Conservation (phyloP, 768 basidiomycete species). For the Tephrocybe sp. region DNA sequence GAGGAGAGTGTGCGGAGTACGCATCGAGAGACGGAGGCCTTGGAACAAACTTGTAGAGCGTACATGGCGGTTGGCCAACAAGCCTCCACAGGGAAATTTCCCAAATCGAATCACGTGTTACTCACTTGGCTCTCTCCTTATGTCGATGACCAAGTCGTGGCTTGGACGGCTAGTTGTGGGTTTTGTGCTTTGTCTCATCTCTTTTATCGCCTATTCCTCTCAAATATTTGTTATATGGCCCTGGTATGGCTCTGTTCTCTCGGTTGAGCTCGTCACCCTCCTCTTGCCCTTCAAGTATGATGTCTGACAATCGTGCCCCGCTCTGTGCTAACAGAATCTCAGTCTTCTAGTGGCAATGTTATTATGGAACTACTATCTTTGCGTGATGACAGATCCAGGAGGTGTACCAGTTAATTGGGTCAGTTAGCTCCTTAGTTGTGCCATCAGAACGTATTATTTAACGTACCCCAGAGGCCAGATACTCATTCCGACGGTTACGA, state of each 20-base stretch:
- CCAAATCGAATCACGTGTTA: neutral
- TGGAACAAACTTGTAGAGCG: conserved; percentile 9
- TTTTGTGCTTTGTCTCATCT: conserved; percentile 69
- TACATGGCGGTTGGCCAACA: conserved; percentile 8
- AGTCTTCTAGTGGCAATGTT: conserved; percentile 77
- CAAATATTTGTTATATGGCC: conserved; percentile 91
- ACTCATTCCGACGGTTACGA: conserved; percentile 72
- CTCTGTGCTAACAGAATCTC: conserved; percentile 10
- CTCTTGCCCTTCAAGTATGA: conserved; percentile 90
- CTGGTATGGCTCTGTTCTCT: conserved; percentile 79
- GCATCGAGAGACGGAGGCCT: conserved; percentile 8
- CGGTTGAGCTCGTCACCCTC: conserved; percentile 72
- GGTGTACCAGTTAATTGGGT: conserved; percentile 79
- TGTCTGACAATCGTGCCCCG: neutral
- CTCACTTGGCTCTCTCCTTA: neutral
- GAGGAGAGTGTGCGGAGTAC: conserved; percentile 3
- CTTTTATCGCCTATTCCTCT: conserved; percentile 85
- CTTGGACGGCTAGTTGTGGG: conserved; percentile 64
- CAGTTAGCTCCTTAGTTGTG: conserved; percentile 20
- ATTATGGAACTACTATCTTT: conserved; percentile 86
- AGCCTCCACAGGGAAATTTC: neutral
- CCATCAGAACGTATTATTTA: neutral
- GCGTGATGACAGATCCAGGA: conserved; percentile 83
- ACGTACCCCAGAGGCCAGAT: conserved; percentile 64
- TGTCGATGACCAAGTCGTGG: conserved; percentile 34